These are phyloP conservation scores for Chaetomium sp. DNA, from an alignment of 2,329 filamentous ascomycete species.

Conservation along the genomic window DNA sequence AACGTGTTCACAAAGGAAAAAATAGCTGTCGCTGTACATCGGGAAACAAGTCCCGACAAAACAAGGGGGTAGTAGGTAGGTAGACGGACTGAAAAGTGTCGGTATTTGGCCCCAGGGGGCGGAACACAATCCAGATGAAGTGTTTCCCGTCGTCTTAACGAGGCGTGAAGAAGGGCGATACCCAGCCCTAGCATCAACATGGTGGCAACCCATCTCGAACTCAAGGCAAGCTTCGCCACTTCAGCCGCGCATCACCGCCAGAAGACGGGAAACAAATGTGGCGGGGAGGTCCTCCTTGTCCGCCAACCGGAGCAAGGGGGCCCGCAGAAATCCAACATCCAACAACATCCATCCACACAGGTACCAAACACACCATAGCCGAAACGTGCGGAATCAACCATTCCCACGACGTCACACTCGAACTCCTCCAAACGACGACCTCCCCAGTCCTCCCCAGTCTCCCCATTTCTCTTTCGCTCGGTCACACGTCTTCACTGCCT, in stretches of 20 bases:
- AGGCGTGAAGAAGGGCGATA: background rate
- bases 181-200: background rate
- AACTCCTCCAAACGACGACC: background rate
- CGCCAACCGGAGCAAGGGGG: background rate
- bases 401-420: background rate
- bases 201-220: background rate
- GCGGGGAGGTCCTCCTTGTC: background rate
- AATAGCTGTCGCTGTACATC: conserved; percentile 1
- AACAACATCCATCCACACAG: background rate
- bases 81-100: conserved; percentile 15
- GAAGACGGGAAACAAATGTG: background rate
- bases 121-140: conserved; percentile 16
- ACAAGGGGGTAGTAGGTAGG: background rate
- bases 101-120: conserved; percentile 12
- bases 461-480: background rate
- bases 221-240: background rate
- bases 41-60: background rate
- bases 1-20: conserved; percentile 8
- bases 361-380: background rate
- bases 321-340: conserved; percentile 1
- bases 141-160: background rate
- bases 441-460: background rate
- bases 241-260: background rate
- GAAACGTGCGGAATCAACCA: background rate
- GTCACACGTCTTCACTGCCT: background rate